Conservation (phyloP, 148 eudicot genomes). For the Arbutus unedo region DNA sequence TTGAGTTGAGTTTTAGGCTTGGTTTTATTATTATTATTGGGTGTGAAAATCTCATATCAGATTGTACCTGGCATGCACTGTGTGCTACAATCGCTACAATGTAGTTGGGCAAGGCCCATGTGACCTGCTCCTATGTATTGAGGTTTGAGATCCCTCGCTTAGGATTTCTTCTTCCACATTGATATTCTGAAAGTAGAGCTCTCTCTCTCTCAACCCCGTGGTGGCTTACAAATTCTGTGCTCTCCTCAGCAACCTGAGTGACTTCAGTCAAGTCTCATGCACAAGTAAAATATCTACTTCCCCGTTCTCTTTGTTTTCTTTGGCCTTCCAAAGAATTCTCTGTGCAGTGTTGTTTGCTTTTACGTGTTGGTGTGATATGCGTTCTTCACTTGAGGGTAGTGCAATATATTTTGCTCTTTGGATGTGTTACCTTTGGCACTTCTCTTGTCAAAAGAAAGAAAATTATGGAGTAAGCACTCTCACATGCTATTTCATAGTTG, state of each 20-base stretch:
- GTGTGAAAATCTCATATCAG: too few relatives aligned
- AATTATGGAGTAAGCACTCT: background rate
- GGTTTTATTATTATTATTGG: too few relatives aligned
- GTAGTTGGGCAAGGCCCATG: background rate
- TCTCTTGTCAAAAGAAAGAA: conserved; percentile 4
- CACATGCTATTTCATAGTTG: background rate
- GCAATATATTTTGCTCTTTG: background rate
- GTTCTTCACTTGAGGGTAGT: background rate
- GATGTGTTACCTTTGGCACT: background rate
- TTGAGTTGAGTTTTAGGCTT: too few relatives aligned
- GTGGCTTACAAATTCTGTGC: background rate
- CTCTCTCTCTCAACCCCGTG: background rate
- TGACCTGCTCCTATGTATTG: background rate
- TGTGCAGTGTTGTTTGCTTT: background rate
- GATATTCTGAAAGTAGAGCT: background rate
- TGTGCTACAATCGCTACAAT: too few relatives aligned
- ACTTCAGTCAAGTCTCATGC: too few relatives aligned
- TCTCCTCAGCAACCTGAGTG: background rate
- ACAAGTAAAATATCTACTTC: background rate
- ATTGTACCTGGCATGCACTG: too few relatives aligned
- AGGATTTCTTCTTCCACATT: too few relatives aligned
- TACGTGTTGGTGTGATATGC: background rate
- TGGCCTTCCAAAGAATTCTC: background rate
- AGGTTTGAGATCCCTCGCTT: too few relatives aligned
- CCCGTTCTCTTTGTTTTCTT: background rate